A percentile compares a stretch with the other conserved stretches of the same genome.
Conservation (phyloP, 2,329 filamentous ascomycete genomes). For the Colletotrichum simmondsii region DNA sequence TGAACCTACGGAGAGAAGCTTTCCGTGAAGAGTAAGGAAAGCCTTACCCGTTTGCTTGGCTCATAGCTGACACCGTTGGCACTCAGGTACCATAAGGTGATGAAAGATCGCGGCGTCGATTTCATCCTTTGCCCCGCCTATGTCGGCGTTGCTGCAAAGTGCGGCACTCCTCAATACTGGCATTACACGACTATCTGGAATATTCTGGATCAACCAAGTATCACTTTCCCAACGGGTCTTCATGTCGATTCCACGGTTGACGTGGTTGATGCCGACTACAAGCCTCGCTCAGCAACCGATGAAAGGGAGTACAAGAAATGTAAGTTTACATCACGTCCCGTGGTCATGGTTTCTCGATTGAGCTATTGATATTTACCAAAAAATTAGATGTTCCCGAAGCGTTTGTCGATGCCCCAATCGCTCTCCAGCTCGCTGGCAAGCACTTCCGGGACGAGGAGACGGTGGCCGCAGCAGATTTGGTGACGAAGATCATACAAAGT, state of each 20-base stretch:
- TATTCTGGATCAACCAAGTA: slow-evolving; percentile 42
- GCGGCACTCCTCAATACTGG: slow-evolving; percentile 39
- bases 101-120: slow-evolving; percentile 39
- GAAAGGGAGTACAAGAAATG: slow-evolving; percentile 25
- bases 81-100: slow-evolving; percentile 32
- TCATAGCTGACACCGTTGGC: not conserved
- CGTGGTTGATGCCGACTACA: not conserved
- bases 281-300: slow-evolving; percentile 4
- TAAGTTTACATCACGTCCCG: not conserved
- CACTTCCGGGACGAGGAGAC: slow-evolving; percentile 21
- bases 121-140: slow-evolving; percentile 42
- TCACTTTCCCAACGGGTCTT: slow-evolving; percentile 40
- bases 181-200: slow-evolving; percentile 46
- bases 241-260: slow-evolving; percentile 6
- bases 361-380: too few species aligned
- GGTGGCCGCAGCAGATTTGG: slow-evolving; percentile 10
- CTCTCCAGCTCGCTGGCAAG: slow-evolving; percentile 23
- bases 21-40: slow-evolving; percentile 42
- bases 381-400: not conserved
- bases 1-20: slow-evolving; percentile 36
- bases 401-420: not conserved
- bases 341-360: too few species aligned
- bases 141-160: slow-evolving; percentile 36
- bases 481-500: slow-evolving; percentile 1
- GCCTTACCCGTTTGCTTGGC: slow-evolving; percentile 51